A percentile compares a stretch with the other conserved stretches of the same genome.
phyloP scores from a whole-genome alignment of 495 filamentous ascomycete species.

The Antarctomyces pellizariae region DNA sequence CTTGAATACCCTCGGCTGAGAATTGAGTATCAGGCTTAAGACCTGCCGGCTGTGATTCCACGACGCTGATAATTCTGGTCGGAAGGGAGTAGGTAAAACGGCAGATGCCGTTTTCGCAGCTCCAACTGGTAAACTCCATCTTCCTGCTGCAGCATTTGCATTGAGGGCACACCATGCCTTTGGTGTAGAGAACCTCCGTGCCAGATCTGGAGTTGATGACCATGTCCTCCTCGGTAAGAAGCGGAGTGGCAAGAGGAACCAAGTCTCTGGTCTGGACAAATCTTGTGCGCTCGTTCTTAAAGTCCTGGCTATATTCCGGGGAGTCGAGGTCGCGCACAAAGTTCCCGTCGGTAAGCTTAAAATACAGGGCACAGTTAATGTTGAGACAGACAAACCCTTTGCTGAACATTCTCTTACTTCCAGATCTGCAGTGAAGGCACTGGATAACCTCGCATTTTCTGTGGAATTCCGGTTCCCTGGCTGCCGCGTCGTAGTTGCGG shows the following conservation, averaged over 20 bases:
- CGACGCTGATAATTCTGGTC: slow-evolving; percentile 1
- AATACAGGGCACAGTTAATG: slow-evolving; percentile 30
- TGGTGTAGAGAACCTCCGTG: slow-evolving; percentile 15
- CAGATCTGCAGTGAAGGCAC: slow-evolving; percentile 11
- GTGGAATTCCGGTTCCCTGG: slow-evolving; percentile 10
- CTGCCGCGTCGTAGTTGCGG: slow-evolving; percentile 7
- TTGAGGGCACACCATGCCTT: slow-evolving; percentile 48
- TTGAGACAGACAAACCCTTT: slow-evolving; percentile 52
- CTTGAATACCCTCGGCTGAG: no score
- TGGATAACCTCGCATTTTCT: no score
- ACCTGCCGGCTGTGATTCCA: no score
- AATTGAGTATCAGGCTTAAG: no score
- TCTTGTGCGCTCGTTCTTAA: slow-evolving; percentile 23
- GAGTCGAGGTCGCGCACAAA: no score
- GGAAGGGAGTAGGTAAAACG: slow-evolving; percentile 20
- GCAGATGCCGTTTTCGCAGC: slow-evolving; percentile 30
- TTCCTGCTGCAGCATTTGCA: slow-evolving; percentile 43
- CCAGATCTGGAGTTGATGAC: slow-evolving; percentile 8
- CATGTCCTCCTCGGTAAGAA: slow-evolving; percentile 5
- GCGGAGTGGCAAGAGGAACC: slow-evolving; percentile 16
- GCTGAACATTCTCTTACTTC: slow-evolving; percentile 18
- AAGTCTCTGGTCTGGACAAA: slow-evolving; percentile 10
- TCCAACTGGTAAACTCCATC: slow-evolving; percentile 37
- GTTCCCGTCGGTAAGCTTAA: slow-evolving; percentile 20
- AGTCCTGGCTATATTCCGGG: slow-evolving; percentile 31